Base-by-base conservation (phyloP, 2,329 filamentous ascomycete genomes). In the Pyrenochaeta sp. region DNA sequence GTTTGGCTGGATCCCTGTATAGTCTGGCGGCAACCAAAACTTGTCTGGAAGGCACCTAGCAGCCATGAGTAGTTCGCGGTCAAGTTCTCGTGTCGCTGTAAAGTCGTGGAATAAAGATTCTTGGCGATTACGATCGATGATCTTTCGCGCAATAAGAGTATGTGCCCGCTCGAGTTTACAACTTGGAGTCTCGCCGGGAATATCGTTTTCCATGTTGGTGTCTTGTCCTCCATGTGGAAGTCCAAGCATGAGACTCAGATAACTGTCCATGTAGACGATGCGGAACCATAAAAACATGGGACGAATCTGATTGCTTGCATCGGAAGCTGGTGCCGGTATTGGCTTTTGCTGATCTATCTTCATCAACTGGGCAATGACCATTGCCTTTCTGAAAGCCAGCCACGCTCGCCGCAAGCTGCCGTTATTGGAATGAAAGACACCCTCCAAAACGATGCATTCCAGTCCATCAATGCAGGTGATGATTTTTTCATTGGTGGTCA, bases 401-500 rank as follows among this genome's bases (percentile, higher is more conserved):
- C 73, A 77, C 0, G 67, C 63, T 4, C 65, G 61, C 8, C 73
- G 67, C n/a, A 77, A 60, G 36, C 73, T 74, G 0, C 76, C 75
- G 15, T 37, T 19, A 22, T 75, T 72, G 6, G 48, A 47, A 5
- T 77, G 57, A 44, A 66, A 77, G 6, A 69, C 37, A 6, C 59
- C 60, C 45, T 77, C 74, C 1, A 77, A 44, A 24, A 77, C 63
- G 13, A 77, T 54, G 44, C 72, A 75, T 8, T 72, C 65, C 4
- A 78, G 46, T 1, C 69, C 61, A 39, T 78, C 76, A 2, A 77
- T 40, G 1, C 58, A 68, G 9, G 53, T 53, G 0, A 72, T 29
- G 6, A 77, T 41, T 7, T 68, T 61, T 7, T 76, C 72, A 6
- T 73, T 69, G 7, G 55, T 67, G 1, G 71, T 72, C 0, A 72